Percentiles rank a stretch among this genome's conserved stretches.
phyloP scores from a whole-genome alignment of 2,329 filamentous ascomycete species.

The Seiridium unicorne region DNA sequence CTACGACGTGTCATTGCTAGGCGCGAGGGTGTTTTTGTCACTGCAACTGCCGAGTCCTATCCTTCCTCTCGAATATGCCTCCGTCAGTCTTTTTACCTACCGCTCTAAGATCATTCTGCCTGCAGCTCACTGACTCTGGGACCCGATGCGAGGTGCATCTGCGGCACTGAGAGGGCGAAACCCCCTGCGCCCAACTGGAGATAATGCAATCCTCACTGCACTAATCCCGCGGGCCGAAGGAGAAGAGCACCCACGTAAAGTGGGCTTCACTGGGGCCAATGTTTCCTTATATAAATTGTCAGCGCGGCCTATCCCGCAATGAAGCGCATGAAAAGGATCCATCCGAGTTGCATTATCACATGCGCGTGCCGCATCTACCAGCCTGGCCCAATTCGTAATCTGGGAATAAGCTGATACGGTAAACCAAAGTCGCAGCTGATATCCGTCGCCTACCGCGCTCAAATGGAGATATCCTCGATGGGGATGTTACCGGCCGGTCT shows the following conservation, averaged over 20 bases:
- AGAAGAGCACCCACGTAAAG: not conserved
- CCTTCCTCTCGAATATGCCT: too few relatives aligned
- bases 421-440: not conserved
- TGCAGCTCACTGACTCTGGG: too few relatives aligned
- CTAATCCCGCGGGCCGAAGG: not conserved
- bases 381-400: not conserved
- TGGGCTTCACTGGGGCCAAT: not conserved
- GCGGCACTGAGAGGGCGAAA: too few relatives aligned
- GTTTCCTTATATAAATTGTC: not conserved
- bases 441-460: not conserved
- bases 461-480: not conserved
- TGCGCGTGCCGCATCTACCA: not conserved
- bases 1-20: too few relatives aligned
- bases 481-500: too few relatives aligned
- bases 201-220: not conserved
- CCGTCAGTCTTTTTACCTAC: too few relatives aligned
- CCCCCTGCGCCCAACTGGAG: not conserved
- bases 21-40: too few relatives aligned
- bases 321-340: not conserved
- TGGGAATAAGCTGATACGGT: not conserved
- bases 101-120: too few relatives aligned
- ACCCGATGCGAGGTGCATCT: too few relatives aligned
- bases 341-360: not conserved
- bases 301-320: not conserved
- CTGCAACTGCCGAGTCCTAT: too few relatives aligned